Evolutionary conservation across 345 rosid genomes (phyloP), one percentile per base, ranked within the genome.

Genomic region (Carallia brachiata): DNA sequence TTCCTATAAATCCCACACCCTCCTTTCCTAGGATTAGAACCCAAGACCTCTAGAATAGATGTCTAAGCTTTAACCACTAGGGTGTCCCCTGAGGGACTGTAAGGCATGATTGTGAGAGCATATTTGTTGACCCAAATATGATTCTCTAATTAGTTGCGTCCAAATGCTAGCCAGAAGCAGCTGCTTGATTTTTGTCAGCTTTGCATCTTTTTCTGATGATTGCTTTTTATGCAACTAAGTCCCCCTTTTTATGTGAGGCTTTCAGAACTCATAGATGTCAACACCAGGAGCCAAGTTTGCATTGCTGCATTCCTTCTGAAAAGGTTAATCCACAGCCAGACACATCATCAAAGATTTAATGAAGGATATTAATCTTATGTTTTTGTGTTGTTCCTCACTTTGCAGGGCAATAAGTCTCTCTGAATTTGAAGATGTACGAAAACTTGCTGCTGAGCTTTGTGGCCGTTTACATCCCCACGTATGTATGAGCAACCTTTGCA

Each of bases 391-490:
- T 44, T 73, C 54, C 62, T 66, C 5, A 74, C 37, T 30, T 81
- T 82, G 36, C 83, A 91, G 97, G 84, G 91, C 97, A 70, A 82
- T 87, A 83, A 81, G 82, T 66, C 82, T 78, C 74, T 81, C 70
- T 34, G 96, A 93, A 67, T 89, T 82, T 80, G 92, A 91, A 80
- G 97, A 93, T 76, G 94, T 89, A 55, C 72, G 89, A 48, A 93
- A 86, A 81, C 97, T 91, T 63, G 83, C 94, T 52, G 98, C 98
- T 62, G 97, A 93, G 82, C 88, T 93, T 40, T 93, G 88, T 84
- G 98, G 98, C 23, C 98, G 96, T 69, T 79, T 89, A 72, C 92
- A 85, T 84, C 96, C 94, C 48, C 83, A 82, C 82, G 98, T 91
- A 71, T 55, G 12, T 63, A 55, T 52, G 58, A 12, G 13, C 52